Conservation (phyloP, 1,139 yeast genomes). For the Trichomonascaceae sp. region DNA sequence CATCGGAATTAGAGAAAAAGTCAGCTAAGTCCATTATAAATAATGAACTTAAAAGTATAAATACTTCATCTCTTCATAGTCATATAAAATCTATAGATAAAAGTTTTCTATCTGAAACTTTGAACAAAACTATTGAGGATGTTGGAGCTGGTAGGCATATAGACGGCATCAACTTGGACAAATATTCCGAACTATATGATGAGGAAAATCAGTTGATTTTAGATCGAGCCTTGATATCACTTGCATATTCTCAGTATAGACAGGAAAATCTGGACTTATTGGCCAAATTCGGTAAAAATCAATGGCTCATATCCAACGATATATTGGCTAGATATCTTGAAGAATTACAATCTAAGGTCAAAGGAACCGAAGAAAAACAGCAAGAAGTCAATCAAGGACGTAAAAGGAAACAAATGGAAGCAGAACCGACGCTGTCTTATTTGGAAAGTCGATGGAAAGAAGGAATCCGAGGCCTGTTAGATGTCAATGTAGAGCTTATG, state of each 20-base stretch:
- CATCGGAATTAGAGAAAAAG: slow-evolving; percentile 18
- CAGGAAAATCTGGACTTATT: slow-evolving; percentile 27
- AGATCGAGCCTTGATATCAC: slow-evolving; percentile 24
- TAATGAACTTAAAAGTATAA: slow-evolving; percentile 12
- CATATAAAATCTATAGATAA: neutral
- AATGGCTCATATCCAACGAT: slow-evolving; percentile 32
- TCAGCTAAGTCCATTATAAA: slow-evolving; percentile 17
- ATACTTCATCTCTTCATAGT: slow-evolving; percentile 1
- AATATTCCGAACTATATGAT: slow-evolving; percentile 21
- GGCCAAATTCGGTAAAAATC: slow-evolving; percentile 28
- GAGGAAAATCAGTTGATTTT: slow-evolving; percentile 15
- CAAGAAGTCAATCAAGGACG: slow-evolving; percentile 23
- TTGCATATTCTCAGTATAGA: slow-evolving; percentile 26
- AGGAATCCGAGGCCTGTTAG: slow-evolving; percentile 23
- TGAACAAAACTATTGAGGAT: slow-evolving; percentile 22
- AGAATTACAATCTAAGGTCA: slow-evolving; percentile 20
- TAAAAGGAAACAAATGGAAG: slow-evolving; percentile 21
- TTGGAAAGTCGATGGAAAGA: slow-evolving; percentile 25
- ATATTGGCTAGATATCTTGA: slow-evolving; percentile 23
- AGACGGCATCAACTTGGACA: slow-evolving; percentile 30
- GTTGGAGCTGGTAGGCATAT: slow-evolving; percentile 25
- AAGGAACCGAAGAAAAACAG: slow-evolving; percentile 17
- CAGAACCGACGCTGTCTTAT: slow-evolving; percentile 23
- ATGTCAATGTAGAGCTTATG: slow-evolving; percentile 26
- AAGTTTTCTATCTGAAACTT: slow-evolving; percentile 14